Percentiles rank a stretch among this genome's conserved stretches.
Conservation (phyloP, 2,329 filamentous ascomycete species). For the Amesomyces nigricolor region DNA sequence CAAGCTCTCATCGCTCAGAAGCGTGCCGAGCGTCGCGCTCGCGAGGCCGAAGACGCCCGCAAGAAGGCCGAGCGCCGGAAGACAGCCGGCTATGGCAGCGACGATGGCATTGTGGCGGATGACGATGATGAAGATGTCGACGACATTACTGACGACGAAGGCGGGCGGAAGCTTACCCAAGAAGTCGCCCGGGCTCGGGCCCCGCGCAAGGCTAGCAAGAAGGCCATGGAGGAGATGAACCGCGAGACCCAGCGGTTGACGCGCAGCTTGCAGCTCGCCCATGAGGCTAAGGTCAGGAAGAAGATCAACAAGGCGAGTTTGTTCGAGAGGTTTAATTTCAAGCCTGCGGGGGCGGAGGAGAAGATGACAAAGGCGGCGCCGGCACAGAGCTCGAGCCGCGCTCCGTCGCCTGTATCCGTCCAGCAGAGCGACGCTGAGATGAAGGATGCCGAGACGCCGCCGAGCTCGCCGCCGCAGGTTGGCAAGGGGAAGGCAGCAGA, state of each 20-base stretch:
- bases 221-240: constrained; percentile 89
- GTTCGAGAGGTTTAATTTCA: constrained; percentile 78
- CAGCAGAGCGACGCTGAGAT: constrained; percentile 48
- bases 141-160: constrained; percentile 57
- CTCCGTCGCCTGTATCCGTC: constrained; percentile 40
- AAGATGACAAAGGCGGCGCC: constrained; percentile 34
- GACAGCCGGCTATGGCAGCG: constrained; percentile 33
- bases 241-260: constrained; percentile 88
- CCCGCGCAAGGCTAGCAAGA: constrained; percentile 87
- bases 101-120: constrained; percentile 36
- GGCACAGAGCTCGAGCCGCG: constrained; percentile 51
- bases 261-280: constrained; percentile 83
- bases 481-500: constrained; percentile 23
- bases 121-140: constrained; percentile 44
- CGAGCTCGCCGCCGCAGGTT: constrained; percentile 57
- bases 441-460: constrained; percentile 56
- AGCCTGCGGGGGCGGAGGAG: constrained; percentile 35
- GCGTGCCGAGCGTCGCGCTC: constrained; percentile 64
- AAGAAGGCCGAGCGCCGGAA: constrained; percentile 41
- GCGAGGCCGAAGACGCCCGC: constrained; percentile 55
- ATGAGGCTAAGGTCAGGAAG: constrained; percentile 86
- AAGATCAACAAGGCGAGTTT: constrained; percentile 80
- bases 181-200: constrained; percentile 44
- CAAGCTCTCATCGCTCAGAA: constrained; percentile 69
- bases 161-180: constrained; percentile 62